These are phyloP conservation scores for Penicillium mononematosum DNA, from an alignment of 495 filamentous ascomycete species.

Conservation along the genomic window DNA sequence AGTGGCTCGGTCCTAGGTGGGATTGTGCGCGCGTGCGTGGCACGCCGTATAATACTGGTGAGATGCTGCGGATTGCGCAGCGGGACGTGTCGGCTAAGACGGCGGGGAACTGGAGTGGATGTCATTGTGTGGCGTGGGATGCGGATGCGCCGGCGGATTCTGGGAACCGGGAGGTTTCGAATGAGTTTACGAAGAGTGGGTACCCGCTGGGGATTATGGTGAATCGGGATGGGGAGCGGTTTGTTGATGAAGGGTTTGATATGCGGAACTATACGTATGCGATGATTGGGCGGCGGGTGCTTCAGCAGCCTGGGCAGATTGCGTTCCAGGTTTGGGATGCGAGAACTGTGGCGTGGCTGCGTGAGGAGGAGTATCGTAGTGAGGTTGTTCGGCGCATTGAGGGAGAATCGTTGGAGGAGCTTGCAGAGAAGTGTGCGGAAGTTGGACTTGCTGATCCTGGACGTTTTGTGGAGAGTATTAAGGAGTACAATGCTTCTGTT, in stretches of 20 bases:
- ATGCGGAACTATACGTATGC: slow-evolving; percentile 65
- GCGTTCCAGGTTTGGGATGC: slow-evolving; percentile 66
- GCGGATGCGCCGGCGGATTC: slow-evolving; percentile 50
- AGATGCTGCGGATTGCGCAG: slow-evolving; percentile 49
- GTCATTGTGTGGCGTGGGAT: slow-evolving; percentile 63
- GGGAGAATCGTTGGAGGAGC: slow-evolving; percentile 48
- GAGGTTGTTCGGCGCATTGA: slow-evolving; percentile 52
- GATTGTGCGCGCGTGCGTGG: slow-evolving; percentile 59
- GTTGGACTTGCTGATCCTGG: slow-evolving; percentile 41
- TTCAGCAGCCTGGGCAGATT: slow-evolving; percentile 52
- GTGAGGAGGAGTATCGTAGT: slow-evolving; percentile 51
- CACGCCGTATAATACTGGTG: slow-evolving; percentile 60
- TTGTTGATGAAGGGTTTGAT: slow-evolving; percentile 64
- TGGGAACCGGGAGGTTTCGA: slow-evolving; percentile 55
- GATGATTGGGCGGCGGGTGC: slow-evolving; percentile 55
- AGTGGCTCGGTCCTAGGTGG: slow-evolving; percentile 62
- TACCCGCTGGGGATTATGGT: slow-evolving; percentile 65
- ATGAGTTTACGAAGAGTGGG: slow-evolving; percentile 65
- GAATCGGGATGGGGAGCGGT: slow-evolving; percentile 54
- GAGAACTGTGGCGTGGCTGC: slow-evolving; percentile 44
- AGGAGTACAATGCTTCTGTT: slow-evolving; percentile 55
- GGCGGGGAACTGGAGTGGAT: slow-evolving; percentile 60
- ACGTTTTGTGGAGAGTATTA: slow-evolving; percentile 47
- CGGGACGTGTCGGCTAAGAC: slow-evolving; percentile 47
- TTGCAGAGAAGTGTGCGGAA: slow-evolving; percentile 47